A percentile compares a stretch with the other conserved stretches of the same genome.
Conservation (phyloP, 192 early-diverging fungal species). For the Backusella parvicylindrica region DNA sequence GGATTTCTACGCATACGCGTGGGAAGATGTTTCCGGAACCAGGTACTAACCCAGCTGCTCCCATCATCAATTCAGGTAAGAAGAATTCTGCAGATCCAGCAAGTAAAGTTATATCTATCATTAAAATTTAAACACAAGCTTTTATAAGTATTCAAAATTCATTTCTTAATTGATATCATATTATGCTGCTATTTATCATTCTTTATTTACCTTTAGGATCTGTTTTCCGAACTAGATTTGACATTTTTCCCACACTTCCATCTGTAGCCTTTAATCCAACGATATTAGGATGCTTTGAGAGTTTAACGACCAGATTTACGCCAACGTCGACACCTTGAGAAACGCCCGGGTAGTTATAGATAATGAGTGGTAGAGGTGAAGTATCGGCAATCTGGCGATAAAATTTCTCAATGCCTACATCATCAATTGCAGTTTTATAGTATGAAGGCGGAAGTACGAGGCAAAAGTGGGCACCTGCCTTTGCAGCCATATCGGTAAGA, state of each 20-base stretch:
- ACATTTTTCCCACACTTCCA: constrained; percentile 40
- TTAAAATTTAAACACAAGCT: background rate
- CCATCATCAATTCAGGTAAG: constrained; percentile 32
- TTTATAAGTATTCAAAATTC: no score
- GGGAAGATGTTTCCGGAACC: constrained; percentile 32
- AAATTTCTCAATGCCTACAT: constrained; percentile 11
- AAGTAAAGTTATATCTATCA: constrained; percentile 30
- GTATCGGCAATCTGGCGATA: constrained; percentile 21
- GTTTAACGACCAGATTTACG: background rate
- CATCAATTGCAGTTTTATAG: constrained; percentile 13
- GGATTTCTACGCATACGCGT: constrained; percentile 19
- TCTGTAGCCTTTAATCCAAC: constrained; percentile 34
- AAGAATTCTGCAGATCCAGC: constrained; percentile 38
- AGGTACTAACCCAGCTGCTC: constrained; percentile 28
- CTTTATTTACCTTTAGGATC: constrained; percentile 8
- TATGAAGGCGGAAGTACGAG: constrained; percentile 32
- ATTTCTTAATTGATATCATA: background rate
- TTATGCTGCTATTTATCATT: constrained; percentile 1
- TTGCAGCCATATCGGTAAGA: constrained; percentile 24
- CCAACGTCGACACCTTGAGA: constrained; percentile 31
- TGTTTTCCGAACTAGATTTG: constrained; percentile 24
- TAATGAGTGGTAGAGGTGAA: constrained; percentile 33
- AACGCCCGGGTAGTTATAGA: constrained; percentile 39
- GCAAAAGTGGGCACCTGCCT: constrained; percentile 22
- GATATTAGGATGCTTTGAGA: constrained; percentile 31